Evolutionary conservation across 257 asterid species (phyloP).

Genomic region (Striga asiatica): DNA sequence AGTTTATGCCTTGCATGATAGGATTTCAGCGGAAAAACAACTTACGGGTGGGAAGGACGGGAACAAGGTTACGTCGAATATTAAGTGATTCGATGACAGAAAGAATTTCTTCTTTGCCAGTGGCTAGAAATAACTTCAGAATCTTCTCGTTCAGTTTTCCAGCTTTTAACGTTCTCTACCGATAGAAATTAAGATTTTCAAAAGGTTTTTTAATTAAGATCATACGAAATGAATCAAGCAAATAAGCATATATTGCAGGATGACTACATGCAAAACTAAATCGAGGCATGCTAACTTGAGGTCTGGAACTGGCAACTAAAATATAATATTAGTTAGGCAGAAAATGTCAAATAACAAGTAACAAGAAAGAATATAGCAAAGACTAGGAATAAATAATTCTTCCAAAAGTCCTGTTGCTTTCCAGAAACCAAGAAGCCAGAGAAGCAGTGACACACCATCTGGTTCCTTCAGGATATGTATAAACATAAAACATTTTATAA

Average conservation of each 20-base stretch:
- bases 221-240: background rate
- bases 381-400: no score
- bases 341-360: no score
- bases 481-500: no score
- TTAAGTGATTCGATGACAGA: conserved; percentile 53
- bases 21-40: background rate
- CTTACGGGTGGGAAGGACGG: conserved; percentile 52
- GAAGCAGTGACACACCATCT: no score
- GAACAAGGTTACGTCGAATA: conserved; percentile 44
- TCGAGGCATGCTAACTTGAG: background rate
- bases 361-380: no score
- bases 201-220: conserved; percentile 20
- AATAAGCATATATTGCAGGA: background rate
- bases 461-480: no score
- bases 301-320: no score
- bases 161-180: conserved; percentile 80
- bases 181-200: conserved; percentile 23
- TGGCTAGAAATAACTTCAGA: conserved; percentile 67
- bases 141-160: conserved; percentile 90
- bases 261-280: background rate
- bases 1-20: background rate
- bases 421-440: no score
- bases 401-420: no score
- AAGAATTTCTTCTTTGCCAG: conserved; percentile 84
- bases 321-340: no score